A percentile compares a stretch with the other conserved stretches of the same genome.
phyloP scores from a whole-genome alignment of 177 flowering plant genomes.

The Vitis hybrid region DNA sequence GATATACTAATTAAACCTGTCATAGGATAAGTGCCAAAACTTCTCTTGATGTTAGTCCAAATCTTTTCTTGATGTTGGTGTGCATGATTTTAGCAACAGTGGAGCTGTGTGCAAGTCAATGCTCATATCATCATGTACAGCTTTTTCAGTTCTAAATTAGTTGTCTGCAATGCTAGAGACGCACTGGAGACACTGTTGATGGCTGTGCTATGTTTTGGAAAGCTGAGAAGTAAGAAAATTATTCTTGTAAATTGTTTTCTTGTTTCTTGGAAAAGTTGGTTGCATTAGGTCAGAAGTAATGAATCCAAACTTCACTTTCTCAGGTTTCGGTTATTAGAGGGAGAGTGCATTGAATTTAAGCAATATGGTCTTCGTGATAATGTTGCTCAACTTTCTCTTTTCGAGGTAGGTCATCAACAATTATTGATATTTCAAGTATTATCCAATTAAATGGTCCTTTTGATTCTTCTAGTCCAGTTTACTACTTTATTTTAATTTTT shows the following conservation, averaged over 20 bases:
- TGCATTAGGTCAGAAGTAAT: background rate
- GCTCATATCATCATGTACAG: no score
- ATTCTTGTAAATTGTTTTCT: background rate
- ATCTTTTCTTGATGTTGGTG: no score
- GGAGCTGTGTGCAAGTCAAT: no score
- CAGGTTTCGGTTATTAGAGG: constrained; percentile 52
- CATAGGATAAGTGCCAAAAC: no score
- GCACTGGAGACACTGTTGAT: constrained; percentile 57
- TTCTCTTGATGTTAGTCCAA: no score
- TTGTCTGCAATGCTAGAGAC: constrained; percentile 39
- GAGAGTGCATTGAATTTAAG: constrained; percentile 48
- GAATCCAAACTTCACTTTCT: background rate
- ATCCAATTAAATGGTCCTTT: background rate
- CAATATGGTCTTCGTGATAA: constrained; percentile 54
- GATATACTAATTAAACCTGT: no score
- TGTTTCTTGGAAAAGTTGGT: background rate
- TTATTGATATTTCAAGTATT: background rate
- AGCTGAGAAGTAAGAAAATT: constrained; percentile 38
- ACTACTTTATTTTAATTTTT: no score
- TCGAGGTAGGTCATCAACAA: constrained; percentile 41
- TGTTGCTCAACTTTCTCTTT: constrained; percentile 64
- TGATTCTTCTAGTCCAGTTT: no score
- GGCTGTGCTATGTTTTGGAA: constrained; percentile 83
- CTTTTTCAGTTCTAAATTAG: constrained; percentile 6
- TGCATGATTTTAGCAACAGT: no score